Evolutionary conservation across 305 asterid species (phyloP), one percentile per base, ranked within the genome.

Genomic region (Nicotiana rustica): DNA sequence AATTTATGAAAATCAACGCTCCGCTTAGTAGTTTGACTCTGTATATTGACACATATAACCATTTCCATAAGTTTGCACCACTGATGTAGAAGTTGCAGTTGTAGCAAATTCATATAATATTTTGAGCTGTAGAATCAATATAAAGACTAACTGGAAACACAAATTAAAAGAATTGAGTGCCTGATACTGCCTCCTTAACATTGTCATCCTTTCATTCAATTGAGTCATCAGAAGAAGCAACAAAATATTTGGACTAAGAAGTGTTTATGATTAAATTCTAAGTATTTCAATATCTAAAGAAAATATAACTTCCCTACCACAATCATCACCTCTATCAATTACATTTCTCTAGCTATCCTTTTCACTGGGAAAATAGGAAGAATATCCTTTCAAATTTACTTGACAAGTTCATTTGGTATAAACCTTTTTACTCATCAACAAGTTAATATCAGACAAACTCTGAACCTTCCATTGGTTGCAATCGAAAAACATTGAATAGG

Each of bases 311-410:
- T 38, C 33, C 56, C n/a, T 38, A 17, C 9, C 31, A 38, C 33
- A 10, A 25, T 68, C 56, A 3, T 68, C 31, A 68, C 56, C 55
- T 8, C 31, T 68, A 36, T 18, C 9, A 14, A 36, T n/a, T 9
- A 36, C 56, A 68, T 68, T 38, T 4, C 47, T 36, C 77, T n/a
- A 18, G 56, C 77, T 38, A 35, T 67, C 35, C 14, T 8, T 67
- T 67, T 67, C 75, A n/a, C 31, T 10, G 17, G 57, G 17, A 69
- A 36, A 38, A 21, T 5, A 38, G 77, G n/a, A 69, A 18, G 77
- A 69, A 18, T 38, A 38, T 38, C n/a, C 41, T 69, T 69, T 18
- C 77, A 69, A 69, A 69, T 10, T 69, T 69, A 69, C 57, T 69
- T 0, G 57, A 68, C 33, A 69, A 69, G 12, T 18, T 10, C 57